Evolutionary conservation across 2,329 filamentous ascomycete species (phyloP).

Genomic region (Pyricularia sp.): DNA sequence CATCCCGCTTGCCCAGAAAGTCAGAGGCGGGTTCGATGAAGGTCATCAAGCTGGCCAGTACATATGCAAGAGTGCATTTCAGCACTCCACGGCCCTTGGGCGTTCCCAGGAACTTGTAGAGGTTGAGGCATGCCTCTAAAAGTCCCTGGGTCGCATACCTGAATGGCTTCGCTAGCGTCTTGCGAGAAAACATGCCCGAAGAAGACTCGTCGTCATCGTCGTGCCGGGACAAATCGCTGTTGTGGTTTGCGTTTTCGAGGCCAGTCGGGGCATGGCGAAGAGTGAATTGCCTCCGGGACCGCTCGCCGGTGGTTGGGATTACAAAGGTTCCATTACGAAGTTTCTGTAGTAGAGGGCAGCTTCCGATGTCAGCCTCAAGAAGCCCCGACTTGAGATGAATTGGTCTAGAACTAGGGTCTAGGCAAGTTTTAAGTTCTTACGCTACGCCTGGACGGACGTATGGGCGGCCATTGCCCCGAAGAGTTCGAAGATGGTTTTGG

Average conservation of each 20-base stretch:
- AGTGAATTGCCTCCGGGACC: constrained; percentile 70
- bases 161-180: constrained; percentile 25
- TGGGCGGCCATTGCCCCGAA: constrained; percentile 28
- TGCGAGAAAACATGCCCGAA: constrained; percentile 22
- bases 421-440: constrained; percentile 20
- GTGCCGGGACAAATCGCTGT: constrained; percentile 20
- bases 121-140: constrained; percentile 24
- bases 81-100: constrained; percentile 70
- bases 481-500: constrained; percentile 12
- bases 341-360: constrained; percentile 37
- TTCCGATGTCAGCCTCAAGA: constrained; percentile 1
- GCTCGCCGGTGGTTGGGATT: constrained; percentile 76
- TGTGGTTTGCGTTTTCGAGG: constrained; percentile 14
- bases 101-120: constrained; percentile 56
- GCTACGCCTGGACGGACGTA: constrained; percentile 34
- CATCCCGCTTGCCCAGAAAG: constrained; percentile 74
- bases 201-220: constrained; percentile 21
- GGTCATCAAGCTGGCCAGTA: constrained; percentile 77
- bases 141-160: constrained; percentile 25
- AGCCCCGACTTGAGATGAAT: neutral
- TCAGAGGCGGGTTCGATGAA: constrained; percentile 66
- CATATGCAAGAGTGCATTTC: constrained; percentile 86
- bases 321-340: constrained; percentile 81
- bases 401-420: neutral
- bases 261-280: constrained; percentile 44